A percentile compares a stretch with the other conserved stretches of the same genome.
phyloP scores from a whole-genome alignment of 352 stramenopile species.

The Saprolegnia diclina region DNA sequence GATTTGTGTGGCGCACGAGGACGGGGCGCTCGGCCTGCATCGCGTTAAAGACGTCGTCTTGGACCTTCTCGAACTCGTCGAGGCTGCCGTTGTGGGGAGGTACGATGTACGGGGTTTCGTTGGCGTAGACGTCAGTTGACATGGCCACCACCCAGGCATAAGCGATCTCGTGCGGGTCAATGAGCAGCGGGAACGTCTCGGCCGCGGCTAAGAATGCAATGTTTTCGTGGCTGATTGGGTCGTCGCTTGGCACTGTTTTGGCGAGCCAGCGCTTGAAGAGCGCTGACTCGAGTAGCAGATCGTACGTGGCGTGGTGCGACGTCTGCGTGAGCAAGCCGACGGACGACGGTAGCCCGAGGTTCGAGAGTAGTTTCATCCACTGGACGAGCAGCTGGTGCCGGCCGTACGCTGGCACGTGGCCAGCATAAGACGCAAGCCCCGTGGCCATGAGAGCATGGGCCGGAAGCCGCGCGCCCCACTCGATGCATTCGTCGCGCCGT shows the following conservation, averaged over 20 bases:
- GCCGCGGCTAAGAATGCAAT: constrained; percentile 36
- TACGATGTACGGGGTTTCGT: constrained; percentile 30
- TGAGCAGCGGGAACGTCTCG: constrained; percentile 46
- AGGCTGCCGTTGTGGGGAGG: constrained; percentile 7
- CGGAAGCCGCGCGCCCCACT: constrained; percentile 41
- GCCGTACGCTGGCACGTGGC: constrained; percentile 27
- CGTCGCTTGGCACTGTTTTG: constrained; percentile 36
- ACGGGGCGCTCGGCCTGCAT: constrained; percentile 39
- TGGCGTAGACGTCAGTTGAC: constrained; percentile 25
- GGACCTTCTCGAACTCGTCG: constrained; percentile 33
- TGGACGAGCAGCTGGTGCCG: constrained; percentile 31
- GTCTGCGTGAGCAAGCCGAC: constrained; percentile 32
- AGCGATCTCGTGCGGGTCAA: constrained; percentile 56
- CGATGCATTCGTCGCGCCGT: constrained; percentile 36
- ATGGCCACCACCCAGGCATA: constrained; percentile 40
- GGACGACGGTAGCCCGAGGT: constrained; percentile 27
- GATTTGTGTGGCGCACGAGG: constrained; percentile 41
- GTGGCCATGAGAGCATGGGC: constrained; percentile 63
- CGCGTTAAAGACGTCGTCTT: constrained; percentile 35
- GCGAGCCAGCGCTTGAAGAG: constrained; percentile 42
- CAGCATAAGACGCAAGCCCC: constrained; percentile 44
- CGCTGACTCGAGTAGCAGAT: constrained; percentile 34
- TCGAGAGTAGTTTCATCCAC: constrained; percentile 38
- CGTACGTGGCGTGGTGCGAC: constrained; percentile 31
- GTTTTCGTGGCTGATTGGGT: constrained; percentile 41